Evolutionary conservation across 1,284 basidiomycete species (phyloP).

Genomic region (Ceratobasidium sp.): DNA sequence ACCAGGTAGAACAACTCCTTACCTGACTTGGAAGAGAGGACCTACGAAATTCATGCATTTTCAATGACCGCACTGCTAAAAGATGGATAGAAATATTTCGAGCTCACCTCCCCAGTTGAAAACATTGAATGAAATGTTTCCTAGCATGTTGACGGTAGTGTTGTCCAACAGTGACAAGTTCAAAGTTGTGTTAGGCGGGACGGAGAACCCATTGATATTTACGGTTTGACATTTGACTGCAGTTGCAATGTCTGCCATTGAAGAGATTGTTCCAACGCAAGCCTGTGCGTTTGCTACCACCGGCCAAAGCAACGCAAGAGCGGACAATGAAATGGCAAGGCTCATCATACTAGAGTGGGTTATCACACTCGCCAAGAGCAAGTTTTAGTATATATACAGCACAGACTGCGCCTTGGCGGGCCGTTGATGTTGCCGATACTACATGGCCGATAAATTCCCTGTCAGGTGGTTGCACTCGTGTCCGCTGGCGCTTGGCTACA

Average conservation of each 20-base stretch:
- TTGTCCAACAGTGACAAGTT: conserved; percentile 53
- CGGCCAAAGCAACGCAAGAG: not conserved
- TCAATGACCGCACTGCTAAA: not conserved
- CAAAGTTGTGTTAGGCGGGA: conserved; percentile 54
- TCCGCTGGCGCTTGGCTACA: not conserved
- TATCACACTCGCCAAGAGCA: not conserved
- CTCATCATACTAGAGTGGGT: not conserved
- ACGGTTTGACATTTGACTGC: conserved; percentile 40
- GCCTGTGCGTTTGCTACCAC: conserved; percentile 4
- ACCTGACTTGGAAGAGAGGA: conserved; percentile 51
- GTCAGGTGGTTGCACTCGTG: conserved; percentile 1
- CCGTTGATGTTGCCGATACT: not conserved
- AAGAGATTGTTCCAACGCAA: conserved; percentile 40
- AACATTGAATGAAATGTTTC: conserved; percentile 57
- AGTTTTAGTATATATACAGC: not conserved
- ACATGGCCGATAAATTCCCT: not conserved
- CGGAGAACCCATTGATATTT: conserved; percentile 41
- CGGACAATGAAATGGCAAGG: not conserved
- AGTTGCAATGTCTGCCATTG: conserved; percentile 30
- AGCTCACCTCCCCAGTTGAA: conserved; percentile 52
- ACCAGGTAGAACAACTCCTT: conserved; percentile 44
- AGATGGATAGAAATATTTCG: not conserved
- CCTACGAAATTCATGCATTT: not conserved
- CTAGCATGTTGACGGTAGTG: conserved; percentile 59
- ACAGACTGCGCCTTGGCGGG: not conserved